A percentile compares a stretch with the other conserved stretches of the same genome.
These are phyloP conservation scores for Russula abietina DNA, from an alignment of 768 basidiomycete genomes.

Conservation along the genomic window DNA sequence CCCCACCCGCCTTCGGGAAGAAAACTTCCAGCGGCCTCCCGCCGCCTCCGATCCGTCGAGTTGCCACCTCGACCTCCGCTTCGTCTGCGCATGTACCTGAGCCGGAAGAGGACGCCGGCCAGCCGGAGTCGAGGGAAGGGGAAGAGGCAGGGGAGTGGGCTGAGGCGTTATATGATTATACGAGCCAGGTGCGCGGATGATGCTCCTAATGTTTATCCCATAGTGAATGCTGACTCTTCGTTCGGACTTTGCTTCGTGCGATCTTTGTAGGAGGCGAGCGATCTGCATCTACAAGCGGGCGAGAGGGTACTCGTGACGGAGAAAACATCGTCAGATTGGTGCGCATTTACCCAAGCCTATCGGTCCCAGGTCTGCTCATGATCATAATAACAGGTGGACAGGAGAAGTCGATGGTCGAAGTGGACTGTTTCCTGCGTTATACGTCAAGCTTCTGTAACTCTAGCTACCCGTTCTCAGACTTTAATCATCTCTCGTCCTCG, in stretches of 20 bases:
- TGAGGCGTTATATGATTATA: constrained; percentile 71
- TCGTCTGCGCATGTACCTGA: constrained; percentile 4
- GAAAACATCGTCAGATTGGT: constrained; percentile 74
- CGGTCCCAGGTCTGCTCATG: not conserved
- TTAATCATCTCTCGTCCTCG: not conserved
- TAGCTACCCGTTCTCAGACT: not conserved
- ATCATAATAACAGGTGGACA: constrained; percentile 21
- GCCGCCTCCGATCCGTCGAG: constrained; percentile 46
- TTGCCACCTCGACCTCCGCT: not conserved
- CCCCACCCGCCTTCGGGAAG: constrained; percentile 39
- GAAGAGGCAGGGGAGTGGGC: constrained; percentile 61
- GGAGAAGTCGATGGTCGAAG: constrained; percentile 20
- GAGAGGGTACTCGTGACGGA: constrained; percentile 59
- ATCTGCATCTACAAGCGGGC: constrained; percentile 53
- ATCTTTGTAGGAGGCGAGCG: constrained; percentile 55
- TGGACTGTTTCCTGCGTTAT: constrained; percentile 23
- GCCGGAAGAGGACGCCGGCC: constrained; percentile 1
- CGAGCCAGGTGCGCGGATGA: constrained; percentile 44
- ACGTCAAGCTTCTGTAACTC: constrained; percentile 18
- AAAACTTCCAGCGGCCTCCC: constrained; percentile 38
- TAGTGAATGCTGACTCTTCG: not conserved
- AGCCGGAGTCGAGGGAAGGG: constrained; percentile 33
- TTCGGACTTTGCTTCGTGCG: not conserved
- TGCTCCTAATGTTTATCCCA: not conserved
- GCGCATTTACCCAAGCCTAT: constrained; percentile 25